A percentile compares a stretch with the other conserved stretches of the same genome.
phyloP scores from a whole-genome alignment of 2,329 filamentous ascomycete species.

The Aureobasidium sp. region DNA sequence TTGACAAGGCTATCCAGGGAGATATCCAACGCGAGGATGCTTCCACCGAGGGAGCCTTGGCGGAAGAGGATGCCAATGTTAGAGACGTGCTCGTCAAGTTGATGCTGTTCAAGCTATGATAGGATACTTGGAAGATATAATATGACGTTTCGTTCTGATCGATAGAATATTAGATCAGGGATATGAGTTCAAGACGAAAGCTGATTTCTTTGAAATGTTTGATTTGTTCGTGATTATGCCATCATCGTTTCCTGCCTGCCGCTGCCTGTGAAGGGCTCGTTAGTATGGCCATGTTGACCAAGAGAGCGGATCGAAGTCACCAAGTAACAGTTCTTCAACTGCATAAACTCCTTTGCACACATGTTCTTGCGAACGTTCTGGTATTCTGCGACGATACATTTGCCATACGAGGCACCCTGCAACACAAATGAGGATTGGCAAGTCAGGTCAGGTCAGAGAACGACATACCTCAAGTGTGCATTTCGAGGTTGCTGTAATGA shows the following conservation, averaged over 20 bases:
- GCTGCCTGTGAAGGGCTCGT: not conserved
- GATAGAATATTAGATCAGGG: not conserved
- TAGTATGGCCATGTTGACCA: not conserved
- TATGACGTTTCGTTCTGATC: not conserved
- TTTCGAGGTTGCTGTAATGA: conserved; percentile 56
- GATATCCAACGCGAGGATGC: conserved; percentile 33
- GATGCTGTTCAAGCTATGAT: conserved; percentile 59
- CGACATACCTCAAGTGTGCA: conserved; percentile 54
- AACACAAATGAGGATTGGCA: conserved; percentile 6
- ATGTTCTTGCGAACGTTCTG: conserved; percentile 85
- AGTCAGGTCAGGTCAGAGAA: no score
- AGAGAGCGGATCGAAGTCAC: conserved; percentile 36
- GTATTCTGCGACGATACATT: conserved; percentile 85
- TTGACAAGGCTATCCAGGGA: conserved; percentile 37
- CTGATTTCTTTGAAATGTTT: not conserved
- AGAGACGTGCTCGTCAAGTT: conserved; percentile 68
- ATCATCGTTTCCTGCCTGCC: conserved; percentile 10
- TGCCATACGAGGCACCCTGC: conserved; percentile 80
- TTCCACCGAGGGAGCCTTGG: not conserved
- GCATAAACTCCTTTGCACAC: conserved; percentile 76
- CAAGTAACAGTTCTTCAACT: conserved; percentile 77
- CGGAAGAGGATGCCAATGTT: conserved; percentile 76
- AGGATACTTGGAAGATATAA: not conserved
- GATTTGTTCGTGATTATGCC: not conserved
- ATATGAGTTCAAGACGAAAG: not conserved